A percentile compares a stretch with the other conserved stretches of the same genome.
Evolutionary conservation across 2,329 filamentous ascomycete genomes (phyloP).

Genomic region (Penicillium sp.): DNA sequence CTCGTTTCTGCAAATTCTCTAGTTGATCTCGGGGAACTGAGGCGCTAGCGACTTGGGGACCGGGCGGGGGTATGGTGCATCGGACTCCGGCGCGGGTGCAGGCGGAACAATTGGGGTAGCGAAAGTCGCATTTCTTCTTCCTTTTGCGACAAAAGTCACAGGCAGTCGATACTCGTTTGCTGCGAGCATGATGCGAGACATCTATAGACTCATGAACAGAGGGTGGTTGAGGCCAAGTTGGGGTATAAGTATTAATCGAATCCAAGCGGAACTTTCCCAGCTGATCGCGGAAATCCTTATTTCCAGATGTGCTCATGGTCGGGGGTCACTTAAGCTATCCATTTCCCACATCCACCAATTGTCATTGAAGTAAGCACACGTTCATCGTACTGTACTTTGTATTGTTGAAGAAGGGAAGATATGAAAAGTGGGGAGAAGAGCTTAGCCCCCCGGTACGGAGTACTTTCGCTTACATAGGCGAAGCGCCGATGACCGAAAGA

Average conservation of each 20-base stretch:
- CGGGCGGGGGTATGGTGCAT: constrained; percentile 41
- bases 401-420: background rate
- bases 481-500: background rate
- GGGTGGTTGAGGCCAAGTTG: constrained; percentile 14
- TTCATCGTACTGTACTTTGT: background rate
- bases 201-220: constrained; percentile 15
- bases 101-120: constrained; percentile 43
- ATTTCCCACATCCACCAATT: constrained; percentile 20
- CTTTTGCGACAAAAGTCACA: constrained; percentile 44
- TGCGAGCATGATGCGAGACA: constrained; percentile 22
- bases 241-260: constrained; percentile 14
- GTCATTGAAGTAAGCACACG: background rate
- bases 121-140: constrained; percentile 46
- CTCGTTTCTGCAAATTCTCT: constrained; percentile 42
- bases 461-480: constrained; percentile 4
- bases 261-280: constrained; percentile 37
- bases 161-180: constrained; percentile 42
- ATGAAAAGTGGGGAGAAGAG: constrained; percentile 2
- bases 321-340: constrained; percentile 23
- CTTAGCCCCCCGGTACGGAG: background rate
- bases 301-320: constrained; percentile 25
- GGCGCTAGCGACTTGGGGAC: constrained; percentile 39
- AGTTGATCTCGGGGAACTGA: constrained; percentile 42
- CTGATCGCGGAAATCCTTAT: constrained; percentile 36
- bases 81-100: constrained; percentile 43